Percentiles rank a stretch among this genome's conserved stretches.
Evolutionary conservation across 2,329 filamentous ascomycete species (phyloP).

Genomic region (Paraphaeosphaeria sporulosa): DNA sequence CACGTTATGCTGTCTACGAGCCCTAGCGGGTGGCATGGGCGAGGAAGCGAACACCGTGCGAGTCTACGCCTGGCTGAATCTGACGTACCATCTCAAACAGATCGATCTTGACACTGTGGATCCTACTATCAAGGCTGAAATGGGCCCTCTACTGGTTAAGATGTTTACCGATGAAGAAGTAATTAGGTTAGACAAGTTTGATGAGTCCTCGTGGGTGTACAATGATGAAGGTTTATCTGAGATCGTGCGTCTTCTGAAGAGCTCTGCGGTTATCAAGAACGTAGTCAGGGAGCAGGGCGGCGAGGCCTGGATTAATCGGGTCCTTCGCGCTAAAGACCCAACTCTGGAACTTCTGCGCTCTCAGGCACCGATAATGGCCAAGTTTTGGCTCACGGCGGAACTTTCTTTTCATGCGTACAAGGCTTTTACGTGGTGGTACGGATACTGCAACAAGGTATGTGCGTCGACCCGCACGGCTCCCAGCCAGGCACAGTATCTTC

Average conservation of each 20-base stretch:
- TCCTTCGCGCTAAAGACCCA: neutral
- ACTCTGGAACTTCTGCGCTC: neutral
- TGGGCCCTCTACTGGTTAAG: neutral
- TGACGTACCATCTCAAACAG: neutral
- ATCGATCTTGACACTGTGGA: slow-evolving; percentile 3
- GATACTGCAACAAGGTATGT: neutral
- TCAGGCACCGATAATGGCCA: neutral
- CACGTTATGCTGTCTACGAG: no score
- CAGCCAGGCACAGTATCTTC: no score
- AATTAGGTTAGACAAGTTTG: no score
- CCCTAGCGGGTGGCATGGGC: no score
- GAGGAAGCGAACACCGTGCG: no score
- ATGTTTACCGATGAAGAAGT: neutral
- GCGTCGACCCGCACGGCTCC: no score
- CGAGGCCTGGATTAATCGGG: neutral
- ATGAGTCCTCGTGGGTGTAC: neutral
- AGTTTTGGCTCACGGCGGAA: no score
- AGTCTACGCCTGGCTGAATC: no score
- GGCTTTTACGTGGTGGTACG: neutral
- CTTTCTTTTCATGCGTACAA: neutral
- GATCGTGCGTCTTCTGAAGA: neutral
- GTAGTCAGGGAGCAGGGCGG: neutral
- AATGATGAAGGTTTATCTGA: neutral
- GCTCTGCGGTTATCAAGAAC: neutral
- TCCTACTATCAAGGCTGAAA: neutral